Base-by-base conservation (phyloP, 2,329 filamentous ascomycete species). In the Exophiala dermatitidis region DNA sequence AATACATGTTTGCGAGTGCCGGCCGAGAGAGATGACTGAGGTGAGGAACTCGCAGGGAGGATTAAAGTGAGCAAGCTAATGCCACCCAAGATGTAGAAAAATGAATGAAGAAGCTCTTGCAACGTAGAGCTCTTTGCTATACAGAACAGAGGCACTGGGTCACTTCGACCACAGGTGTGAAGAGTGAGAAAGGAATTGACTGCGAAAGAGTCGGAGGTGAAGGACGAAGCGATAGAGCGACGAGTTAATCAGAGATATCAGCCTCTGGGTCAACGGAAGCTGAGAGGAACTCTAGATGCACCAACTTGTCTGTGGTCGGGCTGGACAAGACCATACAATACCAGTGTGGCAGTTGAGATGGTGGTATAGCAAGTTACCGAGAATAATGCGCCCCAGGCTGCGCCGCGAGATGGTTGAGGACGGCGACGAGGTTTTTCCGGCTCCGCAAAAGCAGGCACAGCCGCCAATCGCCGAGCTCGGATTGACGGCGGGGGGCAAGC, bases 31-130 rank as follows among this genome's bases (percentile, higher is more conserved):
- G 36, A 43, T 48, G 10, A 32, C 28, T 45, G 34, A 38, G 34
- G 32, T 12, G 44, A 26, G 46, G 46, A 32, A 37, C 8, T 26
- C 29, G 32, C 37, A 7, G 29, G 45, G 29, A 32, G 42, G 32
- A 50, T 36, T 37, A 45, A 51, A 58, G 62, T 63, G 59, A 63
- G 62, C 63, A 63, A 63, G 47, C 52, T 57, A 63, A 64, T 62
- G 61, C 60, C 62, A 63, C 63, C 57, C 53, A 51, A 49, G 29
- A n/a, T 31, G 45, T 44, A 33, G n/a, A 31, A 47, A 32, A 52
- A 55, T 46, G 53, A 46, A 44, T 50, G 57, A 46, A 19, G 46
- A 46, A 44, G 45, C 43, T 51, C 30, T 44, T 38, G 6, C 19
- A n/a, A 26, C 10, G 38, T 10, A 48, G 36, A 41, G 32, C 43